A percentile compares a stretch with the other conserved stretches of the same genome.
These are phyloP conservation scores for Kluyveromyces sp. DNA, from an alignment of 1,139 yeast genomes.

Conservation along the genomic window DNA sequence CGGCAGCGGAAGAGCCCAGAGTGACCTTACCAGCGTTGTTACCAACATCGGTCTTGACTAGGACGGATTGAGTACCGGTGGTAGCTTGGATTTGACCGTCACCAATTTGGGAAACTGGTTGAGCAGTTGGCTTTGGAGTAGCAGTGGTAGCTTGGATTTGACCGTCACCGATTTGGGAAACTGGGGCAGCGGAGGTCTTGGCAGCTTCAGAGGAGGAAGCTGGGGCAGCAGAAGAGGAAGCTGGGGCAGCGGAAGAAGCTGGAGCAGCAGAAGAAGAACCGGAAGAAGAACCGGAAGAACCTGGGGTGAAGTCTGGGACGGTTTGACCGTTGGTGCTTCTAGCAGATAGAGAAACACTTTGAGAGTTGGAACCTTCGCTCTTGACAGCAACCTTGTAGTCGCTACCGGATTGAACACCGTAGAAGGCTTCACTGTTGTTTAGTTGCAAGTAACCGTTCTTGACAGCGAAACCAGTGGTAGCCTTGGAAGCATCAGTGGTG, in stretches of 20 bases:
- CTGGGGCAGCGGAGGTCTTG: slow-evolving; percentile 7
- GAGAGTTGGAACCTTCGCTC: slow-evolving; percentile 7
- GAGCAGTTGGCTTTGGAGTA: slow-evolving; percentile 27
- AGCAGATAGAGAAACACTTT: slow-evolving; percentile 14
- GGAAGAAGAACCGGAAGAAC: slow-evolving; percentile 7
- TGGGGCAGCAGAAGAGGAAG: slow-evolving; percentile 1
- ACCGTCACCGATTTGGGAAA: slow-evolving; percentile 10
- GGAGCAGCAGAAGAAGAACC: neutral
- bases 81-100: slow-evolving; percentile 39
- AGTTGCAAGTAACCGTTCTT: slow-evolving; percentile 21
- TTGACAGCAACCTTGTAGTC: slow-evolving; percentile 14
- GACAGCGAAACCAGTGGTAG: slow-evolving; percentile 26
- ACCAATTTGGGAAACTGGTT: slow-evolving; percentile 34
- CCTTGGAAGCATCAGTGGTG: slow-evolving; percentile 15
- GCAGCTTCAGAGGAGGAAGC: neutral
- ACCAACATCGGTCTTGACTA: slow-evolving; percentile 7
- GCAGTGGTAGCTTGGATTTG: slow-evolving; percentile 7
- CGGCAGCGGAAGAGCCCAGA: slow-evolving; percentile 6
- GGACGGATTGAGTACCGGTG: slow-evolving; percentile 29
- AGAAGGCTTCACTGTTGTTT: slow-evolving; percentile 20
- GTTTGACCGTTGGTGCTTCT: slow-evolving; percentile 11
- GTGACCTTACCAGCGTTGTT: slow-evolving; percentile 3
- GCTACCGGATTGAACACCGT: slow-evolving; percentile 14
- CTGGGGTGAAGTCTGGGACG: slow-evolving; percentile 11
- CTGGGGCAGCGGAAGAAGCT: neutral